Evolutionary conservation across 768 basidiomycete genomes (phyloP).

Genomic region (Suillus clintonianus): DNA sequence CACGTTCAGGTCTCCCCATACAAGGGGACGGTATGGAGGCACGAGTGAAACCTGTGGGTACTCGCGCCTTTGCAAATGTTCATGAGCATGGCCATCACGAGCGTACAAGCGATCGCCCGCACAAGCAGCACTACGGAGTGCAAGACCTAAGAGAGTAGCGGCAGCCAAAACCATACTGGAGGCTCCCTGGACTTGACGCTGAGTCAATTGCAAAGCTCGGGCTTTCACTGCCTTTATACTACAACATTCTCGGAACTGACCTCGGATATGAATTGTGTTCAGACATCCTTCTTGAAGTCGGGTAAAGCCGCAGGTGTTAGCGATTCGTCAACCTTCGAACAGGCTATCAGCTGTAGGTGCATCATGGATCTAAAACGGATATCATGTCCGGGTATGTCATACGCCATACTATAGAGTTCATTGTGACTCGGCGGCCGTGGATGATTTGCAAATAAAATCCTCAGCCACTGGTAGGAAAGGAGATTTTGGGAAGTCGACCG

Average conservation of each 20-base stretch:
- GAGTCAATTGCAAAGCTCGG: neutral
- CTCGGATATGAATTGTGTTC: neutral
- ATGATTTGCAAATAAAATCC: neutral
- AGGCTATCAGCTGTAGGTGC: too few species aligned
- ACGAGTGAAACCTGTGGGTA: conserved; percentile 44
- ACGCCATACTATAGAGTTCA: neutral
- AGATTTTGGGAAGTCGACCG: too few species aligned
- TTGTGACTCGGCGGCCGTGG: neutral
- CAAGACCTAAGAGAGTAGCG: conserved; percentile 17
- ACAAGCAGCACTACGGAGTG: conserved; percentile 15
- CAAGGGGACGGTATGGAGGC: conserved; percentile 66
- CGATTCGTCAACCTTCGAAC: too few species aligned
- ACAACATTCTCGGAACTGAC: neutral
- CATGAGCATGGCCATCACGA: conserved; percentile 32
- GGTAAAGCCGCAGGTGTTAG: too few species aligned
- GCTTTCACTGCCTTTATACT: neutral
- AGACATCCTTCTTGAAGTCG: neutral
- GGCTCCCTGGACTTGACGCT: neutral
- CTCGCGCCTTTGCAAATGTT: conserved; percentile 35
- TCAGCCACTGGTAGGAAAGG: too few species aligned
- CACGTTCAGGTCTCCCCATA: conserved; percentile 88
- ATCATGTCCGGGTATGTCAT: too few species aligned
- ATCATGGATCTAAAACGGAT: too few species aligned
- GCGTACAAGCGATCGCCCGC: conserved; percentile 10
- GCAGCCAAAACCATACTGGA: conserved; percentile 12